Percentiles rank a stretch among this genome's conserved stretches.
These are phyloP conservation scores for Malus orientalis DNA, from an alignment of 306 rosid genomes.

Conservation along the genomic window DNA sequence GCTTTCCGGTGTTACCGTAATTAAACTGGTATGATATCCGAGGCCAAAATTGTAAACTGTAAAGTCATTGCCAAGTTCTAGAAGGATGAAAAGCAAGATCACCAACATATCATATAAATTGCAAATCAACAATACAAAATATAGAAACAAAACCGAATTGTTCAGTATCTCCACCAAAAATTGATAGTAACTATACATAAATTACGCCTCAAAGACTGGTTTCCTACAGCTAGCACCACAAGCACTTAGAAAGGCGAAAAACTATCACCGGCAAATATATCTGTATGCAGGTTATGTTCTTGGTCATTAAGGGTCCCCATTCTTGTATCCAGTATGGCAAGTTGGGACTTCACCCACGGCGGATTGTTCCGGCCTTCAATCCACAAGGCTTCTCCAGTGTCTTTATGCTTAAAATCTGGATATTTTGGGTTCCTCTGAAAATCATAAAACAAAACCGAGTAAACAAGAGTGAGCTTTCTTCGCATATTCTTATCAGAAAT, in stretches of 20 bases:
- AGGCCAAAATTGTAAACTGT: not conserved
- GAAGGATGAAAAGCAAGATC: not conserved
- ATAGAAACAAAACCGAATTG: not conserved
- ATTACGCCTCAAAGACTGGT: not conserved
- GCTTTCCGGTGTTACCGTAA: not conserved
- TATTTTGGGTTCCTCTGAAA: constrained; percentile 82
- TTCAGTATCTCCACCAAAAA: not conserved
- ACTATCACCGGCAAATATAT: constrained; percentile 30
- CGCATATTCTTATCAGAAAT: not conserved
- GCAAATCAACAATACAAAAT: not conserved
- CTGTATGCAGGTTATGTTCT: constrained; percentile 36
- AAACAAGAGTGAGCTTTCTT: not conserved
- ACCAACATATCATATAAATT: not conserved
- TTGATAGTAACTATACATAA: constrained; percentile 17
- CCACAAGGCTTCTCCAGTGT: constrained; percentile 93
- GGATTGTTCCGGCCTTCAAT: constrained; percentile 73
- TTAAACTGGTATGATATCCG: not conserved
- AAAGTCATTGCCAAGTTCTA: not conserved
- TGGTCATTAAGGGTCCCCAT: constrained; percentile 45
- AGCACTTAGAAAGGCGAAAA: constrained; percentile 36
- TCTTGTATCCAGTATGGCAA: constrained; percentile 60
- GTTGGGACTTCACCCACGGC: constrained; percentile 82
- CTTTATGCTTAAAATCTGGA: constrained; percentile 92
- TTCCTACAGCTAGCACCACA: not conserved
- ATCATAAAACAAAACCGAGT: not conserved